Conservation (phyloP, 2,329 filamentous ascomycete genomes). For the Tolypocladium sp. region DNA sequence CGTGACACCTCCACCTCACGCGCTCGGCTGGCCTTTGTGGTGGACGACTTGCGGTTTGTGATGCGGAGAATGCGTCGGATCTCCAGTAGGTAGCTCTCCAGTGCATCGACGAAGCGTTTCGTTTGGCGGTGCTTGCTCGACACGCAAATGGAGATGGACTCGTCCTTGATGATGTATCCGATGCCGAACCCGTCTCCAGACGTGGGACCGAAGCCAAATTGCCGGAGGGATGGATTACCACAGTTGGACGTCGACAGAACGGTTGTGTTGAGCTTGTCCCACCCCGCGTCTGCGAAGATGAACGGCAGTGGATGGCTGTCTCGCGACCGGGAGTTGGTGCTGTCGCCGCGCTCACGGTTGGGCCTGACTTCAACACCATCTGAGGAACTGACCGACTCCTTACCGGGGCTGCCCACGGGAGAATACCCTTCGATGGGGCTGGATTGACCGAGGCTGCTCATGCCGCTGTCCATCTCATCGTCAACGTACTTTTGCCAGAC, state of each 20-base stretch:
- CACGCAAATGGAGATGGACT: constrained; percentile 77
- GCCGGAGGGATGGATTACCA: constrained; percentile 86
- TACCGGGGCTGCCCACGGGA: constrained; percentile 42
- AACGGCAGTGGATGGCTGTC: constrained; percentile 53
- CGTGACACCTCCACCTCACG: constrained; percentile 39
- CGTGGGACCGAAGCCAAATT: constrained; percentile 94
- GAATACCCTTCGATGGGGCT: constrained; percentile 46
- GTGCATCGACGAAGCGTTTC: constrained; percentile 74
- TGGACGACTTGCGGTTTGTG: constrained; percentile 39
- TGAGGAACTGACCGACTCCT: constrained; percentile 33
- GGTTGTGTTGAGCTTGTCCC: constrained; percentile 92
- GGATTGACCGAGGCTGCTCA: constrained; percentile 53
- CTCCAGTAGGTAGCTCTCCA: constrained; percentile 86
- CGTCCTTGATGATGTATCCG: constrained; percentile 90
- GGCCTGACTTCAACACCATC: constrained; percentile 23
- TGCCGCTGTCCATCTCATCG: constrained; percentile 44
- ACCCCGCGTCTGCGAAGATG: constrained; percentile 80
- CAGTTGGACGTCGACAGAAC: constrained; percentile 98
- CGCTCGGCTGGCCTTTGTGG: constrained; percentile 37
- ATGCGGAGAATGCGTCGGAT: constrained; percentile 76
- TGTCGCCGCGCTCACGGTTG: constrained; percentile 41
- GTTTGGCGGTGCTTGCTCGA: constrained; percentile 93
- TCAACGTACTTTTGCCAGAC: constrained; percentile 89
- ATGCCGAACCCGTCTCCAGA: constrained; percentile 94
- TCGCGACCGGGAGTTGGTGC: constrained; percentile 40